A percentile compares a stretch with the other conserved stretches of the same genome.
These are phyloP conservation scores for Diaporthe aspalathi DNA, from an alignment of 2,329 filamentous ascomycete genomes.

Conservation along the genomic window DNA sequence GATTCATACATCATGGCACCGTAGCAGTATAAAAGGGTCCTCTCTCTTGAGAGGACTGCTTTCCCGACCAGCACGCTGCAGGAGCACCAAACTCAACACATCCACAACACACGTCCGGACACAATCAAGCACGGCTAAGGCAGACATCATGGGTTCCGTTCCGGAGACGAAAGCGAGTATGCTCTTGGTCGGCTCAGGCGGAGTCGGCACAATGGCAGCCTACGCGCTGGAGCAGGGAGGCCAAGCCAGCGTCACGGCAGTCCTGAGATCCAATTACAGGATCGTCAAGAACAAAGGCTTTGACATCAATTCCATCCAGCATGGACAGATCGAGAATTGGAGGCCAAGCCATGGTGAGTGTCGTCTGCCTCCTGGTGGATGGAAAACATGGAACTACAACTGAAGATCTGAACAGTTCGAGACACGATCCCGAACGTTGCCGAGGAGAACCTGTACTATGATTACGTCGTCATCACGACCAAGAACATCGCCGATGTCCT, in stretches of 20 bases:
- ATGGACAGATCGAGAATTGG: constrained; percentile 62
- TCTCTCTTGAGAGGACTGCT: not conserved
- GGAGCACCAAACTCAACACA: not conserved
- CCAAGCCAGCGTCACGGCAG: constrained; percentile 62
- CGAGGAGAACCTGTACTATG: constrained; percentile 54
- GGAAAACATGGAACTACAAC: not conserved
- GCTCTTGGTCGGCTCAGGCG: constrained; percentile 65
- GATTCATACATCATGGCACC: constrained; percentile 24
- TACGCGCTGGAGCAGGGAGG: constrained; percentile 64
- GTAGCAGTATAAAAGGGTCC: constrained; percentile 6
- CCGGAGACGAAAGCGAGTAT: constrained; percentile 49
- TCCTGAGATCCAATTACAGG: constrained; percentile 67
- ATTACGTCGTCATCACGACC: constrained; percentile 68
- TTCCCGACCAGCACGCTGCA: not conserved
- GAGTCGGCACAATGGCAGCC: constrained; percentile 67
- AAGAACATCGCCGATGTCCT: constrained; percentile 68
- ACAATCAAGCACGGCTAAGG: constrained; percentile 1
- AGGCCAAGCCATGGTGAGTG: constrained; percentile 56
- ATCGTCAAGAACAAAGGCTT: constrained; percentile 61
- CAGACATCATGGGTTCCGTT: constrained; percentile 16
- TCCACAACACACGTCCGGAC: not conserved
- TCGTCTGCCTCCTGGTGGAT: not conserved
- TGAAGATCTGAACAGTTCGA: constrained; percentile 50
- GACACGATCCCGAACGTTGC: constrained; percentile 60
- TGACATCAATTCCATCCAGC: constrained; percentile 65